A percentile compares a stretch with the other conserved stretches of the same genome.
These are phyloP conservation scores for Carex cristatella DNA, from an alignment of 176 grass and related monocot genomes.

Conservation along the genomic window DNA sequence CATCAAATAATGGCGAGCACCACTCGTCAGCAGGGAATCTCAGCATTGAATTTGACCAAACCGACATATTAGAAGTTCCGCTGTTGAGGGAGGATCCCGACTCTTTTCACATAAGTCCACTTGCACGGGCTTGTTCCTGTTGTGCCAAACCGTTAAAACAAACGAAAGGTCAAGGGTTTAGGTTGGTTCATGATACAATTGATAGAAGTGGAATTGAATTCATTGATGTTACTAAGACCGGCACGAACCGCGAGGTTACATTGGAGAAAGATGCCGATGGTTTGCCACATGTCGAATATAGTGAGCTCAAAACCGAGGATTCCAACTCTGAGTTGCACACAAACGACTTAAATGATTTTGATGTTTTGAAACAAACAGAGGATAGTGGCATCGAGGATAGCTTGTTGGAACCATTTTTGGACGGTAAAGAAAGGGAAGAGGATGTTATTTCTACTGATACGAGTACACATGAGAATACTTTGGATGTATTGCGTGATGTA, in stretches of 20 bases:
- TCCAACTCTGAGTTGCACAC: slow-evolving; percentile 51
- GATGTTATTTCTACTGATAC: neutral
- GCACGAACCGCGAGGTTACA: neutral
- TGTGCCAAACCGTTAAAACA: slow-evolving; percentile 31
- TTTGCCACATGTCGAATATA: slow-evolving; percentile 30
- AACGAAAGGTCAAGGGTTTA: slow-evolving; percentile 25
- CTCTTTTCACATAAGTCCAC: neutral
- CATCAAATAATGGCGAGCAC: slow-evolving; percentile 29
- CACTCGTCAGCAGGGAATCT: slow-evolving; percentile 18
- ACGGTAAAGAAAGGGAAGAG: neutral
- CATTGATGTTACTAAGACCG: neutral
- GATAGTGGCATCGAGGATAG: neutral
- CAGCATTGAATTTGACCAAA: neutral
- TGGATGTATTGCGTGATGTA: neutral
- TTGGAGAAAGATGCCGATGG: slow-evolving; percentile 11
- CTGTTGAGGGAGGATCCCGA: slow-evolving; percentile 12
- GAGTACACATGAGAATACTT: neutral
- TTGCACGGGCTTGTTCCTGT: slow-evolving; percentile 19
- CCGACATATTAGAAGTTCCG: neutral
- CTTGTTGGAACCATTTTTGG: slow-evolving; percentile 17
- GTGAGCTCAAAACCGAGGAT: slow-evolving; percentile 60
- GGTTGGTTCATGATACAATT: slow-evolving; percentile 30
- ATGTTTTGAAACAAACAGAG: slow-evolving; percentile 5
- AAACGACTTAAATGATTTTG: slow-evolving; percentile 3
- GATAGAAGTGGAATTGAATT: neutral